A percentile compares a stretch with the other conserved stretches of the same genome.
These are phyloP conservation scores for Zygotorulaspora danielsina DNA, from an alignment of 805 yeast genomes.

Conservation along the genomic window DNA sequence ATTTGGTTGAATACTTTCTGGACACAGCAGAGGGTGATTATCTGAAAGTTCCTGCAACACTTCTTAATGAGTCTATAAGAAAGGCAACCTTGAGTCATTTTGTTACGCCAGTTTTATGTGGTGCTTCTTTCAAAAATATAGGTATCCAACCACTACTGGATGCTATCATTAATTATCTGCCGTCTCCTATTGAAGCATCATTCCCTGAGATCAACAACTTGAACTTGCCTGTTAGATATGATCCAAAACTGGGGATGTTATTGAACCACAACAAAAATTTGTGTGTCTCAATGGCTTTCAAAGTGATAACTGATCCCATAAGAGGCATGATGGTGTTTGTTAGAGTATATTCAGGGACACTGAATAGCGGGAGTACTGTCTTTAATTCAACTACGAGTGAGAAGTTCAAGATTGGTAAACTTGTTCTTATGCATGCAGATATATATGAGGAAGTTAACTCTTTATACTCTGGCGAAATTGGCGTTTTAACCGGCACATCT, in stretches of 20 bases:
- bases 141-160: conserved; percentile 95
- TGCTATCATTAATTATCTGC: conserved; percentile 71
- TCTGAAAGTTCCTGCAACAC: conserved; percentile 52
- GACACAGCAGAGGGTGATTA: conserved; percentile 64
- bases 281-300: conserved; percentile 82
- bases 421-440: conserved; percentile 86
- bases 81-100: conserved; percentile 53
- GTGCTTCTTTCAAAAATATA: conserved; percentile 85
- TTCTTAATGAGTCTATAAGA: conserved; percentile 59
- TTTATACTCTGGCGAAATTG: conserved; percentile 78
- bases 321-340: conserved; percentile 81
- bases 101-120: conserved; percentile 81
- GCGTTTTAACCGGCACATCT: conserved; percentile 49
- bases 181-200: conserved; percentile 67
- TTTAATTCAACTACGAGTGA: conserved; percentile 67
- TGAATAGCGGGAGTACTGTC: conserved; percentile 58
- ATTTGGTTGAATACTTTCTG: conserved; percentile 68
- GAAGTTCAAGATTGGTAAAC: conserved; percentile 59
- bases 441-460: conserved; percentile 64
- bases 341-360: conserved; percentile 79
- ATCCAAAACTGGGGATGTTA: conserved; percentile 44
- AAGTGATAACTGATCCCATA: conserved; percentile 79
- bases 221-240: conserved; percentile 37
- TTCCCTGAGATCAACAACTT: conserved; percentile 44
- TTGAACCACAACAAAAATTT: conserved; percentile 55